Percentiles rank a stretch among this genome's conserved stretches.
Conservation (phyloP, 768 basidiomycete genomes). For the Lactarius quietus region DNA sequence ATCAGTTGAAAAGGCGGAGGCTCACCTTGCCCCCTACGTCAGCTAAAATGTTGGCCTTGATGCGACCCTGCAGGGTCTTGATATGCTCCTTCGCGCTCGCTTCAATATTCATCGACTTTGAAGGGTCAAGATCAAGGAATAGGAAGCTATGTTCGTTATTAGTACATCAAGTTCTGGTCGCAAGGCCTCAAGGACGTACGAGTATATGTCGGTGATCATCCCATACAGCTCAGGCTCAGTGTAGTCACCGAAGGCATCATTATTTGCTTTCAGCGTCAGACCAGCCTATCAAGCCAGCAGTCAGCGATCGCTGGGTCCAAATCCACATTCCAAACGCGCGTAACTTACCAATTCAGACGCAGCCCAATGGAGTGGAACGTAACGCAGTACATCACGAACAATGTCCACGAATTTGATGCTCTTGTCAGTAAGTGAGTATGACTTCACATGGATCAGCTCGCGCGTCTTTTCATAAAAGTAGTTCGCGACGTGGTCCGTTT, state of each 20-base stretch:
- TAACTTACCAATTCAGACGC: slow-evolving; percentile 61
- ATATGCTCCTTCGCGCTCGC: slow-evolving; percentile 51
- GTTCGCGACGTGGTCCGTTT: slow-evolving; percentile 46
- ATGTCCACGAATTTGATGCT: slow-evolving; percentile 57
- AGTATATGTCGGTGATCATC: slow-evolving; percentile 67
- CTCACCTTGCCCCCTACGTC: slow-evolving; percentile 44
- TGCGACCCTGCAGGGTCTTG: slow-evolving; percentile 49
- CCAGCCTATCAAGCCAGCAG: slow-evolving; percentile 49
- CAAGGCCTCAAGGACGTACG: slow-evolving; percentile 39
- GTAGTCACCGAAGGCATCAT: slow-evolving; percentile 52
- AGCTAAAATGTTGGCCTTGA: slow-evolving; percentile 48
- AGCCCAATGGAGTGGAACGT: slow-evolving; percentile 66
- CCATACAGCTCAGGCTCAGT: slow-evolving; percentile 59
- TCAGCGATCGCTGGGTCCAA: background rate
- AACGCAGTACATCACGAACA: slow-evolving; percentile 62
- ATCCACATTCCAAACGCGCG: background rate
- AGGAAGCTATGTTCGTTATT: slow-evolving; percentile 49
- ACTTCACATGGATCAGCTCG: slow-evolving; percentile 50
- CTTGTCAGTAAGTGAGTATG: slow-evolving; percentile 56
- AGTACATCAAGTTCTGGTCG: background rate
- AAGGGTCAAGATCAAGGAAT: slow-evolving; percentile 67
- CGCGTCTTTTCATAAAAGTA: slow-evolving; percentile 67
- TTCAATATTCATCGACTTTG: slow-evolving; percentile 54
- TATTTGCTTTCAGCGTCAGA: slow-evolving; percentile 60
- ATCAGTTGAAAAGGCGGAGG: background rate